A percentile compares a stretch with the other conserved stretches of the same genome.
phyloP scores from a whole-genome alignment of 148 eudicot genomes.

The Salicornia ramosissima region DNA sequence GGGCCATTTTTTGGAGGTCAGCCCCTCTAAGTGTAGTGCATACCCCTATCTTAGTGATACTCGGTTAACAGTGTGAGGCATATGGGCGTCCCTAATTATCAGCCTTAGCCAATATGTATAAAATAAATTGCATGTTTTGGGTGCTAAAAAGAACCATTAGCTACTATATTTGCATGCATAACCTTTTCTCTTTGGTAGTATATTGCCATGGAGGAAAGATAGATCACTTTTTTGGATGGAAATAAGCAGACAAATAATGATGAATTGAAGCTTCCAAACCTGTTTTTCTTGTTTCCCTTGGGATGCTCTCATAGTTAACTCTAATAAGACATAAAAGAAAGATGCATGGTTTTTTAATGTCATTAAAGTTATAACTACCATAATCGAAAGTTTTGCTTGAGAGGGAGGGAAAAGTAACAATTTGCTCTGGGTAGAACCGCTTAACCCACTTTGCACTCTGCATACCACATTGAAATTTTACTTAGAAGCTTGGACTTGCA shows the following conservation, averaged over 20 bases:
- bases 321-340: background rate
- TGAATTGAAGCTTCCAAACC: constrained; percentile 4
- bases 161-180: too few species aligned
- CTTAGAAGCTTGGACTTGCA: background rate
- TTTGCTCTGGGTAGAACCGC: background rate
- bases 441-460: background rate
- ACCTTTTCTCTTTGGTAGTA: background rate
- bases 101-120: too few species aligned
- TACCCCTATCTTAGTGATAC: too few species aligned
- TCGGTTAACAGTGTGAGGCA: too few species aligned
- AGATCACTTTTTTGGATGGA: background rate
- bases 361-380: background rate
- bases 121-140: too few species aligned
- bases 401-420: background rate
- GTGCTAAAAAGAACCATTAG: too few species aligned
- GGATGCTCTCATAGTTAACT: background rate
- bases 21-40: too few species aligned
- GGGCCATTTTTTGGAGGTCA: too few species aligned
- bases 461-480: background rate
- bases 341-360: background rate
- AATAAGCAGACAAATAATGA: background rate
- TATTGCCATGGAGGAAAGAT: constrained; percentile 9
- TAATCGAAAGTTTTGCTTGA: background rate
- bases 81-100: too few species aligned
- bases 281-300: background rate